A percentile compares a stretch with the other conserved stretches of the same genome.
phyloP scores from a whole-genome alignment of 257 asterid species.

The Linderniella brevidens region DNA sequence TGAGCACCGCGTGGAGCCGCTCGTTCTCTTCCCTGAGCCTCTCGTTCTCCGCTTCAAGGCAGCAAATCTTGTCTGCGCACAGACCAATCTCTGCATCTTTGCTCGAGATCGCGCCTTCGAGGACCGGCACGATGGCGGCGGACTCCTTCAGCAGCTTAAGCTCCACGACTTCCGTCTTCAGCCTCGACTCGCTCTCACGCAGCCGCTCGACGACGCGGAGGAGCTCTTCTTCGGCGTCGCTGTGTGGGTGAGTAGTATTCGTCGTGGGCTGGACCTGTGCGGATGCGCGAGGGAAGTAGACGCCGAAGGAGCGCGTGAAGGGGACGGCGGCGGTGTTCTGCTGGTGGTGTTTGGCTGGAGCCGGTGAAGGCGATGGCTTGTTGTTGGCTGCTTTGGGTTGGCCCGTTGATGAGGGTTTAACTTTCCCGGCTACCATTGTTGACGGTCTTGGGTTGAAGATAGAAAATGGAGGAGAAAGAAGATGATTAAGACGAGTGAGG shows the following conservation, averaged over 20 bases:
- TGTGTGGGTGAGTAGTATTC: conserved; percentile 9
- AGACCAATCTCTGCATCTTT: conserved; percentile 55
- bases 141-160: conserved; percentile 55
- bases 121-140: conserved; percentile 57
- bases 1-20: conserved; percentile 49
- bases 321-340: conserved; percentile 27
- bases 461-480: too few species aligned
- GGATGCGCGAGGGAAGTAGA: conserved; percentile 74
- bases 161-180: conserved; percentile 69
- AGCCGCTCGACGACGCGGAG: conserved; percentile 56
- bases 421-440: conserved; percentile 79
- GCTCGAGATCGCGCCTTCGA: conserved; percentile 42
- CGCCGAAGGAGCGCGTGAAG: conserved; percentile 64
- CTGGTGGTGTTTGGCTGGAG: conserved; percentile 19
- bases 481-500: too few species aligned
- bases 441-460: conserved; percentile 1
- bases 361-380: conserved; percentile 23
- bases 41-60: conserved; percentile 72
- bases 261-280: conserved; percentile 69
- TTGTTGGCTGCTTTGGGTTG: conserved; percentile 43
- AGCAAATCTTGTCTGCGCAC: conserved; percentile 34
- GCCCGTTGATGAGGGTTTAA: conserved; percentile 54
- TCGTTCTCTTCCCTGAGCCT: conserved; percentile 63
- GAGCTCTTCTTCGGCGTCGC: conserved; percentile 55
- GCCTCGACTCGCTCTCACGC: conserved; percentile 65